Base-by-base conservation (phyloP, 176 grass and related monocot genomes). In the Carex pumila region DNA sequence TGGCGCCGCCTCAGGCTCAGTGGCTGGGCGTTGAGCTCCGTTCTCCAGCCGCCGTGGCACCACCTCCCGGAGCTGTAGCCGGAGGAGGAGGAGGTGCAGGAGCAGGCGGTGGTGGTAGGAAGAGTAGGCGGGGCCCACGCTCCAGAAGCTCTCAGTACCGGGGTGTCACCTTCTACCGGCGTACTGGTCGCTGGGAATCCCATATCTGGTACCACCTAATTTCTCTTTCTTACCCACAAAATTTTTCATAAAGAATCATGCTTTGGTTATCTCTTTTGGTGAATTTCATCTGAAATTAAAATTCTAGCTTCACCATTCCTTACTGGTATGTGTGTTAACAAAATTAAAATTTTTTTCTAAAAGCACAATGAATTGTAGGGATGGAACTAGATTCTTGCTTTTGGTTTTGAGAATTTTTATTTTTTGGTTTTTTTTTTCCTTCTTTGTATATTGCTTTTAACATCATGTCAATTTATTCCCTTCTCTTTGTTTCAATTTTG, bases 121-220 rank as follows among this genome's bases (percentile, higher is more conserved):
- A 93, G 89, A 98, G 89, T 85, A 88, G 95, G 80, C 89, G 95
- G n/a, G 95, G 95, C 13, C 95, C 95, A 32, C 67, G 95, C 79
- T 98, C 95, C 4, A 85, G 95, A 83, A 95, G 92, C 92, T 98
- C 95, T 79, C 95, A 98, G 89, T 98, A 98, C 87, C 92, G 95
- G 18, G 95, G 95, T 56, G 95, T 98, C 82, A 98, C 95, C 80
- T 98, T 98, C 92, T 98, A 98, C 84, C 89, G 95, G 57, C 89
- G 95, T 36, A 98, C 95, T 68, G 92, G 95, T 18, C 92, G 95
- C 12, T 98, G 95, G 95, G 95, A 98, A 84, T 98, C 95, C 79
- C 95, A 98, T 87, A 98, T 98, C 86, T 98, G 95, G 95, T 98
- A 85, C 74, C 71, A 69, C 56, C 80, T 22, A 53, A 65, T 60